Evolutionary conservation across 2,329 filamentous ascomycete genomes (phyloP).

Genomic region (Amauroascus niger): DNA sequence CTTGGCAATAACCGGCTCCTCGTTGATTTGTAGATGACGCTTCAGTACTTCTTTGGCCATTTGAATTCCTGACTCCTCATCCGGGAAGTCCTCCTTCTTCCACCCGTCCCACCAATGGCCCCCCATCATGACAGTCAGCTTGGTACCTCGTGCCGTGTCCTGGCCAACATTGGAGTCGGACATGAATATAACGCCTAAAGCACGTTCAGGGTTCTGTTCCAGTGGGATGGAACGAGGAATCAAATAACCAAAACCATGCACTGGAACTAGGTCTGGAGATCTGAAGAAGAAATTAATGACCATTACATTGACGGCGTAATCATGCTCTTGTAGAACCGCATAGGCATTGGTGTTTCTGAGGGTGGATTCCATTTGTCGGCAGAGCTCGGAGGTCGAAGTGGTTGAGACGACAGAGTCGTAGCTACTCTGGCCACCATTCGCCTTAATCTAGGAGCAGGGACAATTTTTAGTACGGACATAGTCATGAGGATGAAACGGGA

Average conservation of each 20-base stretch:
- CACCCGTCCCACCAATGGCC: conserved; percentile 80
- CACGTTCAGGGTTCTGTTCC: conserved; percentile 68
- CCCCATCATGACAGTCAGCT: conserved; percentile 88
- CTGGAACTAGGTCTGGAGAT: conserved; percentile 52
- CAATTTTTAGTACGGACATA: background rate
- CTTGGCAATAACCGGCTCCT: conserved; percentile 51
- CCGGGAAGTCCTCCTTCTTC: conserved; percentile 46
- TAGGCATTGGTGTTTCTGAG: conserved; percentile 11
- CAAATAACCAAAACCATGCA: conserved; percentile 79
- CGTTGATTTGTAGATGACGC: conserved; percentile 63
- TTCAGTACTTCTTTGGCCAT: conserved; percentile 62
- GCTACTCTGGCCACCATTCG: background rate
- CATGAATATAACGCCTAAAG: conserved; percentile 88
- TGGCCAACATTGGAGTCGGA: conserved; percentile 53
- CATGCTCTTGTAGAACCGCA: conserved; percentile 29
- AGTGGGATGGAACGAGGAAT: conserved; percentile 64
- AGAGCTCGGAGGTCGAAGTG: conserved; percentile 17
- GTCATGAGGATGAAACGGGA: background rate
- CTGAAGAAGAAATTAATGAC: conserved; percentile 84
- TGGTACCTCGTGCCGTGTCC: conserved; percentile 58
- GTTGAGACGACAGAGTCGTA: conserved; percentile 25
- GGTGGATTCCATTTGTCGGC: conserved; percentile 7
- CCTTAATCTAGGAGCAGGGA: background rate
- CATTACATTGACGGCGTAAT: conserved; percentile 70
- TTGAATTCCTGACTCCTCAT: conserved; percentile 53